Evolutionary conservation across 306 rosid genomes (phyloP), one percentile per base, ranked within the genome.

Genomic region (Trifolium pratense): DNA sequence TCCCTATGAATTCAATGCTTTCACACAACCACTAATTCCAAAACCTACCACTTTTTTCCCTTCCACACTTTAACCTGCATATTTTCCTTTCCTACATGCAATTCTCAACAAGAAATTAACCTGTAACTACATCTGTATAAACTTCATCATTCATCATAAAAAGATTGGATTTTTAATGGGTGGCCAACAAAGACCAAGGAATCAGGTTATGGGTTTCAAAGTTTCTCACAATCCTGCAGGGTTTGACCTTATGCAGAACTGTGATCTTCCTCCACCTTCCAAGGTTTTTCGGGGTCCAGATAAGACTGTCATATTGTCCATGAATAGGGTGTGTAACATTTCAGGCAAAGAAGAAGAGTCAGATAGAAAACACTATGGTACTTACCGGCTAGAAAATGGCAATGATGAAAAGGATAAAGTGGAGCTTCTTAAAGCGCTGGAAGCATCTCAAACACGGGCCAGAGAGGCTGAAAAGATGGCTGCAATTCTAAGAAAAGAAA

Each of bases 201-300:
- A 39, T 42, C 85, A 79, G 34, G 61, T 77, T 46, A 73, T 78
- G 91, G 89, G 86, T 73, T 31, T 85, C 65, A 59, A 75, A 46
- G 40, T 60, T 80, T 85, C 88, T 62, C 89, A 79, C 36, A 81
- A 78, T 70, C 73, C 77, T 18, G 37, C 58, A 23, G 82, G 91
- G 65, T 29, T 83, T 32, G 89, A 89, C 69, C 96, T 89, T 20
- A 83, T 91, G 84, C 95, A 82, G 87, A 91, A 94, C 71, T 89
- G 99, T 55, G 99, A 94, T 83, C 96, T 91, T 69, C 99, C 99
- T 26, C 97, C 97, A 17, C 99, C 99, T 13, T 73, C 84, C 66
- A 94, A 87, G 86, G 73, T 87, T 68, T 89, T 89, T n/a, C 56
- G 75, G 15, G 87, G 92, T 4, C 71, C 84, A 15, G 84, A 81